Percentiles rank a stretch among this genome's conserved stretches.
phyloP scores from a whole-genome alignment of 441 rosid genomes.

The Kokia cookei region DNA sequence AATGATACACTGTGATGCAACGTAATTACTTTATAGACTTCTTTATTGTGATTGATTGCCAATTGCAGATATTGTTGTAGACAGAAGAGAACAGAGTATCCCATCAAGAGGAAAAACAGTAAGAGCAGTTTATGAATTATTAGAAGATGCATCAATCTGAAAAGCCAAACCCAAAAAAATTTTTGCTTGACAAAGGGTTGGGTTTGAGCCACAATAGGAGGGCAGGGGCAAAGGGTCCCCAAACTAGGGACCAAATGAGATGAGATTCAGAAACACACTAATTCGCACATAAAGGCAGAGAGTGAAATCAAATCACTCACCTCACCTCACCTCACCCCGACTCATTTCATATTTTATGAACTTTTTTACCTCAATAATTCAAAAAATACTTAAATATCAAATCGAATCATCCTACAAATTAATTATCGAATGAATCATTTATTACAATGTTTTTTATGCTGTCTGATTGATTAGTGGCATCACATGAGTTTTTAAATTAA shows the following conservation, averaged over 20 bases:
- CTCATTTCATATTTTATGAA: not conserved
- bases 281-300: not conserved
- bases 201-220: not conserved
- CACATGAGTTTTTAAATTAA: no score
- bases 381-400: no score
- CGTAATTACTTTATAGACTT: not conserved
- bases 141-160: not conserved
- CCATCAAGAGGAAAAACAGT: no score
- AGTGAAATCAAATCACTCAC: not conserved
- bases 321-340: not conserved
- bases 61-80: not conserved
- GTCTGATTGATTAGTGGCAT: no score
- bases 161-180: not conserved
- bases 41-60: not conserved
- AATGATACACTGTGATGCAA: not conserved
- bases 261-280: not conserved
- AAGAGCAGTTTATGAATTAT: not conserved
- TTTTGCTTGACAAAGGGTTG: not conserved
- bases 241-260: constrained; percentile 8
- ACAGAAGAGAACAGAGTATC: not conserved
- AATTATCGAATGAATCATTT: no score
- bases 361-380: no score
- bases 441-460: no score
- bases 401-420: no score
- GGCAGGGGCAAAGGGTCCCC: constrained; percentile 3